A percentile compares a stretch with the other conserved stretches of the same genome.
phyloP scores from a whole-genome alignment of 768 basidiomycete genomes.

The Chiua virens region DNA sequence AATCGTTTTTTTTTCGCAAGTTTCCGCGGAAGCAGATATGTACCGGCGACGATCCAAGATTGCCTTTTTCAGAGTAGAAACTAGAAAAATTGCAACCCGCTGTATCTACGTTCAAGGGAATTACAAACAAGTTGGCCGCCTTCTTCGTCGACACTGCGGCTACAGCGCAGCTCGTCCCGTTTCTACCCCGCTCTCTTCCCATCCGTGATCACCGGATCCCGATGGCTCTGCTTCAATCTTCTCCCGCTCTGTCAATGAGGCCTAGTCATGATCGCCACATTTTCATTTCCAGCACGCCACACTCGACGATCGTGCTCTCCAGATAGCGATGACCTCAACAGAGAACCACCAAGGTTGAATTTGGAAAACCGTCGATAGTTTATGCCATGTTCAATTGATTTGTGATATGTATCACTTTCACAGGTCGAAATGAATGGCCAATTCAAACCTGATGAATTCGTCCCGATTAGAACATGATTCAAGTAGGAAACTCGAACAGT shows the following conservation, averaged over 20 bases:
- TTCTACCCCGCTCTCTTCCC: slow-evolving; percentile 1
- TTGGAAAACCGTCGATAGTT: too few relatives aligned
- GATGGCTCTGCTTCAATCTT: background rate
- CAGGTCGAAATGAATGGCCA: too few relatives aligned
- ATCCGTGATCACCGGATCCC: slow-evolving; percentile 2
- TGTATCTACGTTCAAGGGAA: background rate
- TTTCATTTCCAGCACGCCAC: slow-evolving; percentile 11
- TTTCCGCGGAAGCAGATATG: slow-evolving; percentile 29
- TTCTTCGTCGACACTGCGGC: slow-evolving; percentile 6
- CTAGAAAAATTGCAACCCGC: slow-evolving; percentile 11
- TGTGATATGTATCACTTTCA: too few relatives aligned
- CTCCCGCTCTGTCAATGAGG: background rate
- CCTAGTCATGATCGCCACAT: slow-evolving; percentile 10
- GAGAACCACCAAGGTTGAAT: too few relatives aligned
- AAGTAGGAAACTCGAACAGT: background rate
- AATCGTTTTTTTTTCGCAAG: slow-evolving; percentile 2
- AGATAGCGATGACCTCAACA: too few relatives aligned
- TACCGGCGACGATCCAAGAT: slow-evolving; percentile 32
- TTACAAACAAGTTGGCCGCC: background rate
- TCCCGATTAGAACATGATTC: too few relatives aligned
- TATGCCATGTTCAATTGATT: too few relatives aligned
- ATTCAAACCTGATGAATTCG: too few relatives aligned
- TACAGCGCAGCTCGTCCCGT: slow-evolving; percentile 2
- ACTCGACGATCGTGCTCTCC: slow-evolving; percentile 2
- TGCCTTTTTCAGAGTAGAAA: slow-evolving; percentile 24